These are phyloP conservation scores for Lactarius akahatsu DNA, from an alignment of 768 basidiomycete genomes.

Conservation along the genomic window DNA sequence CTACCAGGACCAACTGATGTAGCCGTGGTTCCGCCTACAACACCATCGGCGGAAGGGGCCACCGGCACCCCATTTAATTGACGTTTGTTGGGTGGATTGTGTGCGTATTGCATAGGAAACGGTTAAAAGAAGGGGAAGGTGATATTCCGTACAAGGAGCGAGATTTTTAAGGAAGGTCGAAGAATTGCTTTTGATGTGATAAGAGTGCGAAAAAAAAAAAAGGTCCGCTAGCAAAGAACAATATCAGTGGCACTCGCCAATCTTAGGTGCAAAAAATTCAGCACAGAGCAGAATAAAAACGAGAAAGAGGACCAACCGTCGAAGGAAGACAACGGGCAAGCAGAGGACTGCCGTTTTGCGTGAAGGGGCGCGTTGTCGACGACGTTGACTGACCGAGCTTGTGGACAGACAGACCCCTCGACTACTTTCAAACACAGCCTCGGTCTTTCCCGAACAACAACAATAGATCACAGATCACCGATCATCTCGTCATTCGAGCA, in stretches of 20 bases:
- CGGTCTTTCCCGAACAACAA: neutral
- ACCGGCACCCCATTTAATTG: neutral
- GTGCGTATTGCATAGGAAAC: constrained; percentile 14
- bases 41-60: constrained; percentile 13
- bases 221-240: constrained; percentile 7
- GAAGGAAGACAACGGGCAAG: neutral
- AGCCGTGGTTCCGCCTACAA: constrained; percentile 8
- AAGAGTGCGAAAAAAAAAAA: constrained; percentile 4
- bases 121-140: neutral
- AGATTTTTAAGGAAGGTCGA: constrained; percentile 15
- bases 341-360: constrained; percentile 2
- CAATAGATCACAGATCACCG: neutral
- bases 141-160: constrained; percentile 21
- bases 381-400: neutral
- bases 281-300: neutral
- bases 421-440: neutral
- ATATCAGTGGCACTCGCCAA: neutral
- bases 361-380: constrained; percentile 6
- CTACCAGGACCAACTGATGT: neutral
- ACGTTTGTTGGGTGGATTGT: constrained; percentile 11
- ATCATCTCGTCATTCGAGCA: neutral
- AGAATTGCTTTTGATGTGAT: neutral
- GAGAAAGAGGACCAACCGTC: constrained; percentile 4
- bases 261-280: neutral
- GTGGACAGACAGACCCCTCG: neutral